These are phyloP conservation scores for Macrocybe gigantea DNA, from an alignment of 768 basidiomycete species.

Conservation along the genomic window DNA sequence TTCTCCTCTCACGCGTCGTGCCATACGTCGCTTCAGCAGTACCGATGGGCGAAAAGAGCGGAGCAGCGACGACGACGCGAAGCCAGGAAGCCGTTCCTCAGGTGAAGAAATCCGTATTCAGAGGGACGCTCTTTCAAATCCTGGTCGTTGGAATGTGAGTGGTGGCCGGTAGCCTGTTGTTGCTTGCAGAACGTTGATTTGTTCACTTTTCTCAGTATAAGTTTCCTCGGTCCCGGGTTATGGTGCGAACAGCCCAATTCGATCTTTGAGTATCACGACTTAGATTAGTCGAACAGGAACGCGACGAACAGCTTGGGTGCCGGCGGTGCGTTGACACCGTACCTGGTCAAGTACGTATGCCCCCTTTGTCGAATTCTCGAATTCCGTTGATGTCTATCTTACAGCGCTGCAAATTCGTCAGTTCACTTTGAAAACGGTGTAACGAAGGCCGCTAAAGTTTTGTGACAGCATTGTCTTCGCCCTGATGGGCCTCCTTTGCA, in stretches of 20 bases:
- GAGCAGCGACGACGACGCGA: too few relatives aligned
- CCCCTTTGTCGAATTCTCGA: not conserved
- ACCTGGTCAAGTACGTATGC: constrained; percentile 11
- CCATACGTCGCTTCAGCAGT: too few relatives aligned
- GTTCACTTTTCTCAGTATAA: not conserved
- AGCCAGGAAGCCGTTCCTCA: too few relatives aligned
- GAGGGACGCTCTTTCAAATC: constrained; percentile 10
- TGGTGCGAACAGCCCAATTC: constrained; percentile 1
- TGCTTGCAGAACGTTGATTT: too few relatives aligned
- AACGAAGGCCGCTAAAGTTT: not conserved
- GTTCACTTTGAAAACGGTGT: not conserved
- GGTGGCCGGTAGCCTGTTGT: too few relatives aligned
- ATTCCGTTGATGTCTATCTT: not conserved
- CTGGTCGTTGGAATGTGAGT: constrained; percentile 9
- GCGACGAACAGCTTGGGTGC: constrained; percentile 12
- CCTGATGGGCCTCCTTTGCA: constrained; percentile 10
- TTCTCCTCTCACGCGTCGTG: too few relatives aligned
- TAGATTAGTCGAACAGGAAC: constrained; percentile 5
- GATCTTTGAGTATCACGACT: not conserved
- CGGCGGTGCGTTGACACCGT: constrained; percentile 12
- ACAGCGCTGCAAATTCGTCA: not conserved
- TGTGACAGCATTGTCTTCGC: constrained; percentile 8
- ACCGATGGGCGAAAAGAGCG: too few relatives aligned
- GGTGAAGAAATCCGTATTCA: constrained; percentile 6
- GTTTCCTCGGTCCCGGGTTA: constrained; percentile 6